Base-by-base conservation (phyloP, 2,329 filamentous ascomycete genomes). In the Trichophyton verrucosum region DNA sequence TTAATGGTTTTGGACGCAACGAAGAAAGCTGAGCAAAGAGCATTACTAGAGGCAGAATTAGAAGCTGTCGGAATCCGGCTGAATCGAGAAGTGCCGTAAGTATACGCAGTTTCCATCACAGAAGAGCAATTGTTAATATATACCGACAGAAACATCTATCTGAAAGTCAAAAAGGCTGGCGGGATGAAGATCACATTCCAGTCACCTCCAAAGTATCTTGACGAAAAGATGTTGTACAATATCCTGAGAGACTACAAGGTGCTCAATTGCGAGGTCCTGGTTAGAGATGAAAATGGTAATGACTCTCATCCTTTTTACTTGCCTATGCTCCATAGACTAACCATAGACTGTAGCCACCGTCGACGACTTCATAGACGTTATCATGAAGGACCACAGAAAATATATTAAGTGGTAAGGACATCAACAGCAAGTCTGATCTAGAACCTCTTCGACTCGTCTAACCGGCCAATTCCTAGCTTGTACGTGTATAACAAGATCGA, bases 401-500 rank as follows among this genome's bases (percentile, higher is more conserved):
- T 99, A 99, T 80, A 96, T 99, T 79, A 83, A 83, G 71, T 87
- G 85, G 79, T 80, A 68, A 61, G 68, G 33, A 13, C 11, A 13
- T 30, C 9, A 42, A 20, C 4, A 40, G 20, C 17, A 47, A 27
- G 5, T 22, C 24, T 30, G 27, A 47, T 27, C 46, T 51, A 51
- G 22, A 17, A 9, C 8, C 6, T 49, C 8, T 30, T 13, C 58
- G 33, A 58, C 27, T 22, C 58, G 7, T n/a, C 11, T 7, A 15
- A 42, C 55, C 6, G 36, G n/a, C 22, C 20, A 38, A 38, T 40
- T 22, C 55, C 55, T 36, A 80, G 89, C 71, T 81, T 99, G 36
- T 99, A 99, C 76, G 92, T 97, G 36, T 99, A 99, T 85, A 99
- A 99, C 86, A 99, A 99, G 78, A 95, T 99, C 77, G 94, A 99